Conservation (phyloP, 2,329 filamentous ascomycete genomes). For the Alternaria conjuncta region DNA sequence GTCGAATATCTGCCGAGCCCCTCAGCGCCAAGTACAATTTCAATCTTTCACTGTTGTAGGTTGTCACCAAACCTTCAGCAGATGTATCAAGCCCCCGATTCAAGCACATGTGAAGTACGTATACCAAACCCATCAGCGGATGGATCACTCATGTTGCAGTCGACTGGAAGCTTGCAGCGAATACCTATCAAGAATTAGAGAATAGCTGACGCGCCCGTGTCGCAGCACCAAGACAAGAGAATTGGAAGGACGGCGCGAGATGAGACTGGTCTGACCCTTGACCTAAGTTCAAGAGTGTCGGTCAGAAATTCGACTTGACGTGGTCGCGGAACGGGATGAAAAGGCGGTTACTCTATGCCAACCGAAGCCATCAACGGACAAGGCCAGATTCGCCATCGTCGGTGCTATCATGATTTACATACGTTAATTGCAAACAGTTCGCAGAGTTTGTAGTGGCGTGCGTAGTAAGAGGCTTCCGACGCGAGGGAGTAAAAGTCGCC, state of each 20-base stretch:
- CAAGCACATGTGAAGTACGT: neutral
- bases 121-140: neutral
- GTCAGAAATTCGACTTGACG: neutral
- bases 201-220: neutral
- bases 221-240: neutral
- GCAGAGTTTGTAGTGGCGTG: neutral
- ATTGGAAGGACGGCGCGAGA: fast-evolving
- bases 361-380: no score
- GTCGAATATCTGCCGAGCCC: neutral
- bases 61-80: neutral
- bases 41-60: neutral
- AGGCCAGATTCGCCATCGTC: no score
- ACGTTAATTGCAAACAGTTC: neutral
- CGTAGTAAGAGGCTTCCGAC: neutral
- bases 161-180: neutral
- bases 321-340: no score
- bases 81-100: neutral
- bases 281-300: neutral
- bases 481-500: neutral
- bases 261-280: no score
- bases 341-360: no score
- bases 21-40: neutral
- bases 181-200: neutral
- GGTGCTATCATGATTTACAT: neutral
- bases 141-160: neutral